Base-by-base conservation (phyloP, 768 basidiomycete species). In the Trametes gibbosa region DNA sequence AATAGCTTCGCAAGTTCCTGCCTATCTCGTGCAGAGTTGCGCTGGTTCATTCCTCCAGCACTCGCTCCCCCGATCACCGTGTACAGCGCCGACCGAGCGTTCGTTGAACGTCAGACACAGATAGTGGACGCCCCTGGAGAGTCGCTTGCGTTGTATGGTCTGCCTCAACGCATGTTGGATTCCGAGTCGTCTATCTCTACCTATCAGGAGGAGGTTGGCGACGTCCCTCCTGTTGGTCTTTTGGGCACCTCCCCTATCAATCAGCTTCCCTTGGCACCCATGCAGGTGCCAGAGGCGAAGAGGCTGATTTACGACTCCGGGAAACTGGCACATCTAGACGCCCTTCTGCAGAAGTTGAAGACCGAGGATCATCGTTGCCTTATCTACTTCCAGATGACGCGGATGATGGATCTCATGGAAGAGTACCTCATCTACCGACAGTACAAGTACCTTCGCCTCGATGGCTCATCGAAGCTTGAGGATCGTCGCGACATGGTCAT, bases 351-450 rank as follows among this genome's bases (percentile, higher is more conserved):
- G 61, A 92, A 96, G 67, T 85, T 99, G 57, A 98, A 97, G 75
- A 81, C 85, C 35, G 90, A 87, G 1, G 95, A 95, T 61, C 97
- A 99, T 73, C 87, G 95, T 46, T 93, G 96, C 14, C 75, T 99
- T 66, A 81, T 99, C 19, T 99, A 98, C 76, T 98, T 98, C 86
- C 97, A 99, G 74, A 99, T 99, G 97, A 98, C 96, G 13, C 85
- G 89, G 59, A 99, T 98, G 97, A 97, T 99, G 88, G 95, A 98
- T 71, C 78, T 98, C 50, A 95, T 98, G 85, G 97, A 98, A 73
- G 97, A 98, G 71, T 99, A 98, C 71, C 80, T 99, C 60, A 92
- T 97, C 58, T 97, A 90, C 75, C 87, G 96, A 2, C 95, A 98
- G 72, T 94, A 94, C 79, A 95, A 94, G 73, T 97, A 98, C 69